Percentiles rank a stretch among this genome's conserved stretches.
Evolutionary conservation across 2,329 filamentous ascomycete species (phyloP).

Genomic region (Beauveria brongniartii): DNA sequence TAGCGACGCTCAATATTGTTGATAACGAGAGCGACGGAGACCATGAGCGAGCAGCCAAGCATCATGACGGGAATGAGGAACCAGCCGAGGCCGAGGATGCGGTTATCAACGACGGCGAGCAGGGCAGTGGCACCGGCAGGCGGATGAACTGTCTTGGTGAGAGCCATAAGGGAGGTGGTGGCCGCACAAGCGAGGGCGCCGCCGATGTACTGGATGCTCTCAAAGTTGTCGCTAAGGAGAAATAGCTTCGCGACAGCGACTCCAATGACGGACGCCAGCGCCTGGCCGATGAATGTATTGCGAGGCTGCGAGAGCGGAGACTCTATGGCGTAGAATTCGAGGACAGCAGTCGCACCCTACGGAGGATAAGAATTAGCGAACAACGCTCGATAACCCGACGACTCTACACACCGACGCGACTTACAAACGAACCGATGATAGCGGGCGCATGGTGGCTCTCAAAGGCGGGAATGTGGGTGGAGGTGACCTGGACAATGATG

Average conservation of each 20-base stretch:
- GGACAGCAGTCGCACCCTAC: constrained; percentile 66
- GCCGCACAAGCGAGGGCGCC: constrained; percentile 57
- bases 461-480: constrained; percentile 46
- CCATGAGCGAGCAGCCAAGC: constrained; percentile 53
- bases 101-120: constrained; percentile 53
- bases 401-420: constrained; percentile 21
- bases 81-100: constrained; percentile 56
- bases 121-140: constrained; percentile 68
- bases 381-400: too few species aligned
- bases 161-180: constrained; percentile 55
- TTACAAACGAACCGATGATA: constrained; percentile 63
- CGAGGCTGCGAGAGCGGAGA: constrained; percentile 67
- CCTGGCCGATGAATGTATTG: constrained; percentile 59
- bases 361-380: background rate
- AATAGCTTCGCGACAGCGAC: constrained; percentile 60
- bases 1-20: constrained; percentile 63
- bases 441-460: constrained; percentile 44
- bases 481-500: constrained; percentile 49
- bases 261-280: constrained; percentile 53
- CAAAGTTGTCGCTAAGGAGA: constrained; percentile 35
- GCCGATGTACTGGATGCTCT: constrained; percentile 53
- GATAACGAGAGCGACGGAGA: constrained; percentile 52
- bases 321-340: constrained; percentile 64
- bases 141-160: constrained; percentile 66
- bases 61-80: constrained; percentile 55